Base-by-base conservation (phyloP, 371 early-diverging fungal genomes). In the Amoeboaphelidium protococcarum region DNA sequence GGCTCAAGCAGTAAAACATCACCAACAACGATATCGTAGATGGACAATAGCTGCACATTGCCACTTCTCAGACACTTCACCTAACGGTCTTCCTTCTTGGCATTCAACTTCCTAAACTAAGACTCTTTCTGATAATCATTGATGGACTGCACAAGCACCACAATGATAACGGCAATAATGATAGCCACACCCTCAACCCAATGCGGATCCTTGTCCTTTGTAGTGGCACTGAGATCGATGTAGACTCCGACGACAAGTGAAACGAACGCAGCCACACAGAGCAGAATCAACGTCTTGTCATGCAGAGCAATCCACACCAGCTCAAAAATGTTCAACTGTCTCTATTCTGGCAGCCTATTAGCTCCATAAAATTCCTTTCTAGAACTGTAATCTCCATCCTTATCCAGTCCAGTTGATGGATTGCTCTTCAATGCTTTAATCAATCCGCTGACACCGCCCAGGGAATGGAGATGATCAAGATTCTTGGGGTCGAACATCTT, bases 71-170 rank as follows among this genome's bases (percentile, higher is more conserved):
- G 54, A 50, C 47, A 87, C 76, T 58, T 72, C 70, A 46, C 84
- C 74, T 23, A 73, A 53, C 21, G 73, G 58, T 55, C 53, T 21
- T 27, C 40, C 12, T 44, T 51, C 24, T 52, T 64, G 47, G 50
- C 52, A 46, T 51, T 48, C 40, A 69, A 56, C 48, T 63, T 69
- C 50, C 82, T 80, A 67, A 94, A 92, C 63, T 90, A 87, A 45
- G 64, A 66, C 60, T 91, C 92, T 62, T 92, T 89, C 60, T 82
- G 76, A 64, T 81, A 92, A 61, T 96, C 91, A 55, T 91, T 96
- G 56, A 85, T 76, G 25, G 88, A 82, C 46, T 86, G 86, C 45
- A 92, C 85, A 13, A 81, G 64, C 40, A 91, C 72, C 10, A 94
- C 90, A 22, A 86, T 78, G 2, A 84, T 62, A 22, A 94, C 89